A percentile compares a stretch with the other conserved stretches of the same genome.
Evolutionary conservation across 495 filamentous ascomycete species (phyloP).

Genomic region (Penicillium canariense): DNA sequence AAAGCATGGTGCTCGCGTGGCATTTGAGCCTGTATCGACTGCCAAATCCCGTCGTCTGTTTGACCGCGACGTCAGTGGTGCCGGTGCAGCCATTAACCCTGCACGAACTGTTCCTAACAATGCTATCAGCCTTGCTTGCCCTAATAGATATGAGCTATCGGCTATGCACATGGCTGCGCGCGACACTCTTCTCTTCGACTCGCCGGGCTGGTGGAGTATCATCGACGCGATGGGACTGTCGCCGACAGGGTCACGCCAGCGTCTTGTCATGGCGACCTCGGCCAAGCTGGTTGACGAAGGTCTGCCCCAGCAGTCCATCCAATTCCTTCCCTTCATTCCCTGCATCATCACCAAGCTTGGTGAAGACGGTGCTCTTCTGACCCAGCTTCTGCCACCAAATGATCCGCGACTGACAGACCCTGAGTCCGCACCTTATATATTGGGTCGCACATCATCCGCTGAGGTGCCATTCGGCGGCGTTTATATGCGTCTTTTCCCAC

Average conservation of each 20-base stretch:
- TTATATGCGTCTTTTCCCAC: slow-evolving; percentile 78
- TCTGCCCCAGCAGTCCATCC: slow-evolving; percentile 75
- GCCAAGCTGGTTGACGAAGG: slow-evolving; percentile 69
- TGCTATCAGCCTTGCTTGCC: slow-evolving; percentile 67
- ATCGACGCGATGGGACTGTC: slow-evolving; percentile 71
- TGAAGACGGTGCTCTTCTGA: slow-evolving; percentile 71
- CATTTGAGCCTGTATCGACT: slow-evolving; percentile 88
- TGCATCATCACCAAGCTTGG: slow-evolving; percentile 85
- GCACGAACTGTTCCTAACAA: slow-evolving; percentile 57
- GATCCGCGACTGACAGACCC: slow-evolving; percentile 61
- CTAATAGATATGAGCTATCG: slow-evolving; percentile 77
- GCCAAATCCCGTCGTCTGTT: slow-evolving; percentile 75
- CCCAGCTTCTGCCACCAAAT: slow-evolving; percentile 62
- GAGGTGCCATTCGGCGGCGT: slow-evolving; percentile 67
- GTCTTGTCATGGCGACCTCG: slow-evolving; percentile 60
- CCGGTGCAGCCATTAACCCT: slow-evolving; percentile 27
- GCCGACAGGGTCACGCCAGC: slow-evolving; percentile 56
- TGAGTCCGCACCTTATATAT: slow-evolving; percentile 62
- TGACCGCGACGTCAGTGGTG: slow-evolving; percentile 22
- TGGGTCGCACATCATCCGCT: slow-evolving; percentile 52
- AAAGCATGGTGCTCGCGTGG: slow-evolving; percentile 53
- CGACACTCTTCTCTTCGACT: slow-evolving; percentile 62
- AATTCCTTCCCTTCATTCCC: slow-evolving; percentile 86
- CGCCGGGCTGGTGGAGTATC: slow-evolving; percentile 66
- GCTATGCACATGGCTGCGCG: slow-evolving; percentile 70